Evolutionary conservation across 345 rosid genomes (phyloP), one percentile per base, ranked within the genome.

Genomic region (Sisymbrium irio): DNA sequence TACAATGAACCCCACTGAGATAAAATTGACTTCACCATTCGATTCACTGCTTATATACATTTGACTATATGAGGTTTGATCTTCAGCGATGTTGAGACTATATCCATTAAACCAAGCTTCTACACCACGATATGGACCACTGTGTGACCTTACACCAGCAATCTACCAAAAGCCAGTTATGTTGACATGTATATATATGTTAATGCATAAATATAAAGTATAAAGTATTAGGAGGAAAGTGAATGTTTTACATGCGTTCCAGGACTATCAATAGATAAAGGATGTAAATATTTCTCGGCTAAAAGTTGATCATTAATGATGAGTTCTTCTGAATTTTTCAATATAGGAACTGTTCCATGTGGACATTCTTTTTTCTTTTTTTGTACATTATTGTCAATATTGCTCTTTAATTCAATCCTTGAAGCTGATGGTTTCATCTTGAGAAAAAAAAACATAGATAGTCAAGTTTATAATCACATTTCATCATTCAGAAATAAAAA

Each of bases 11-110:
- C 75, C 76, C 3, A 33, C 53, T 49, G 17, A 11, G 2, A 72
- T 50, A 40, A 4, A 37, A 18, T 72, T 50, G 19, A 50, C 61
- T 0, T 61, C 2, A 0, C 50, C 28, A 10, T 62, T 39, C 0
- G 4, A 0, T 49, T 41, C 76, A 28, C 15, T 61, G 15, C 69
- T 53, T 15, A 72, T 40, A 51, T 61, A 61, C 37, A 62, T 19
- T 36, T 72, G 53, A 13, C 7, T 0, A 51, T 50, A 72, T 1
- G 69, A 62, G 3, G 69, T 55, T 72, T 72, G 62, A 40, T 72
- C 54, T 40, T 8, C 41, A 39, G 12, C 6, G 6, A 72, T 4
- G 14, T 54, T 33, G 14, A 37, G 4, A 0, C 1, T 2, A 19
- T 13, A 3, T 13, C 4, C 4, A 28, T 4, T 13, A 15, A 20